These are phyloP conservation scores for Cornus suecica DNA, from an alignment of 148 eudicot genomes.

Conservation along the genomic window DNA sequence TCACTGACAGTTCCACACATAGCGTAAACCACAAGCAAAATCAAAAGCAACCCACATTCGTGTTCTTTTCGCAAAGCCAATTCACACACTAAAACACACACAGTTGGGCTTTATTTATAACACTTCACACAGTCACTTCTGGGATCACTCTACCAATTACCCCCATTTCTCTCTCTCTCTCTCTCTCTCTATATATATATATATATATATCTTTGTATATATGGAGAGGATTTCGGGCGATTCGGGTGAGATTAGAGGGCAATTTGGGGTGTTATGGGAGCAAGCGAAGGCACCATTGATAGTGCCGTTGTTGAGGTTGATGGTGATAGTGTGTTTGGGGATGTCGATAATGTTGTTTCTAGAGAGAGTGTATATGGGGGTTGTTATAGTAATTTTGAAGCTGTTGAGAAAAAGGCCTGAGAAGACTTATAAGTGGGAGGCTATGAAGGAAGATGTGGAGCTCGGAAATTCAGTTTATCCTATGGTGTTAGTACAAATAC, in stretches of 20 bases:
- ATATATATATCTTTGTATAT: too few species aligned
- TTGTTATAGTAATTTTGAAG: slow-evolving; percentile 43
- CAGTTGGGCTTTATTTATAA: neutral
- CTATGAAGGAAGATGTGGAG: slow-evolving; percentile 70
- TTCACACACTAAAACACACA: neutral
- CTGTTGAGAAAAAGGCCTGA: slow-evolving; percentile 51
- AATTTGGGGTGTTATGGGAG: slow-evolving; percentile 47
- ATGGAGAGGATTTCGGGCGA: neutral
- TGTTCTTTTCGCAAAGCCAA: slow-evolving; percentile 15
- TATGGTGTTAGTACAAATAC: slow-evolving; percentile 73
- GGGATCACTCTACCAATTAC: neutral
- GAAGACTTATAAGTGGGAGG: slow-evolving; percentile 54
- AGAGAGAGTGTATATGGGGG: slow-evolving; percentile 67
- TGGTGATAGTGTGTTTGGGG: slow-evolving; percentile 43
- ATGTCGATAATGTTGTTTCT: slow-evolving; percentile 63
- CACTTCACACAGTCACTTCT: neutral
- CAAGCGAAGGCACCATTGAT: slow-evolving; percentile 42
- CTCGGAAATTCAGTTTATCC: slow-evolving; percentile 54
- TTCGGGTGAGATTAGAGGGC: neutral
- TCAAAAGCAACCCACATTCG: slow-evolving; percentile 3
- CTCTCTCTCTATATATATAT: too few species aligned
- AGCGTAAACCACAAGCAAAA: slow-evolving; percentile 15
- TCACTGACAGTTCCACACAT: slow-evolving; percentile 11
- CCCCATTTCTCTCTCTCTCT: neutral
- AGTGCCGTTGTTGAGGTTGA: slow-evolving; percentile 43